Conservation (phyloP, 1,139 yeast species). For the Hyphopichia burtonii region DNA sequence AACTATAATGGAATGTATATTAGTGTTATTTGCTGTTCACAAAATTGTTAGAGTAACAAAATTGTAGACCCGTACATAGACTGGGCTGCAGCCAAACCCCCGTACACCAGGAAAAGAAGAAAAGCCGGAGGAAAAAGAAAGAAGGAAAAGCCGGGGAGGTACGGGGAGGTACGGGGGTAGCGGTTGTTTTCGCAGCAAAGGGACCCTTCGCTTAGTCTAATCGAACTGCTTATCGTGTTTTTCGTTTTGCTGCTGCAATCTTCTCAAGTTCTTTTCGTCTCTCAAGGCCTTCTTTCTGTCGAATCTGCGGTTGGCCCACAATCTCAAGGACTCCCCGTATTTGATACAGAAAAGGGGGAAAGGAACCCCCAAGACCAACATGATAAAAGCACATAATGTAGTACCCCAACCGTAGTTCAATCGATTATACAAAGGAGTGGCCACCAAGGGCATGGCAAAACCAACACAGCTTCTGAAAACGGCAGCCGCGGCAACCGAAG, state of each 20-base stretch:
- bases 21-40: no score
- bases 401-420: slow-evolving; percentile 68
- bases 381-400: slow-evolving; percentile 57
- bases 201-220: no score
- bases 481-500: slow-evolving; percentile 61
- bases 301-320: slow-evolving; percentile 53
- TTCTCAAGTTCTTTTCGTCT: slow-evolving; percentile 33
- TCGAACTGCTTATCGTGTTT: no score
- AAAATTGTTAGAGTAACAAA: no score
- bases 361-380: slow-evolving; percentile 57
- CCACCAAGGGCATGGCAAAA: slow-evolving; percentile 53
- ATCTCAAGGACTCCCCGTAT: slow-evolving; percentile 55
- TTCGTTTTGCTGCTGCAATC: slow-evolving; percentile 15
- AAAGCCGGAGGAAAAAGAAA: no score
- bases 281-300: slow-evolving; percentile 39
- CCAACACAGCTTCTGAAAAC: slow-evolving; percentile 60
- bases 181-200: no score
- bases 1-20: neutral
- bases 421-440: slow-evolving; percentile 39
- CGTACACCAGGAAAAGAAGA: no score
- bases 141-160: no score
- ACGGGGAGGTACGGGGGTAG: no score
- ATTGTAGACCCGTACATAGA: no score
- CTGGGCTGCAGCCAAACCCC: no score
- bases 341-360: slow-evolving; percentile 58